These are phyloP conservation scores for Podila minutissima DNA, from an alignment of 192 early-diverging fungal species.

Conservation along the genomic window DNA sequence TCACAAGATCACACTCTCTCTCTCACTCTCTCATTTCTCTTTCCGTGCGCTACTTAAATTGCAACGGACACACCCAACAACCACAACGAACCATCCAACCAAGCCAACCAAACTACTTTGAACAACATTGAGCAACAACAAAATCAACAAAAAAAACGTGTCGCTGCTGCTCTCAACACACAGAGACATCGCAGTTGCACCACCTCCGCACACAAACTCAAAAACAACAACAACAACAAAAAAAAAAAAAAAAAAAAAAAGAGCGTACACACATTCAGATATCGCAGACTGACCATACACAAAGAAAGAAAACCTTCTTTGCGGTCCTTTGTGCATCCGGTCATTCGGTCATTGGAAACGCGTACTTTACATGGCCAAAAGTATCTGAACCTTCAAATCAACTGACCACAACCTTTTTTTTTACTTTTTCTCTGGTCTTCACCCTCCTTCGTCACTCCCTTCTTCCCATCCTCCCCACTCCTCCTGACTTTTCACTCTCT, in stretches of 20 bases:
- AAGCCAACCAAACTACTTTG: background rate
- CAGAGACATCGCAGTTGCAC: no score
- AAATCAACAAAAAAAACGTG: background rate
- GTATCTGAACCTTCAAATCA: no score
- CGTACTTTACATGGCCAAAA: no score
- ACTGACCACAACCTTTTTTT: background rate
- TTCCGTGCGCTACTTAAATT: background rate
- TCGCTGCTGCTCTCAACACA: conserved; percentile 7
- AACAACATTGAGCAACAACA: background rate
- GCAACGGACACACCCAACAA: background rate
- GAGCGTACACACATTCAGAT: background rate
- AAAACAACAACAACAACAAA: no score
- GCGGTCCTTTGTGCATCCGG: background rate
- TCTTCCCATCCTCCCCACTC: background rate
- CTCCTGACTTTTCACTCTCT: background rate
- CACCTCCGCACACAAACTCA: no score
- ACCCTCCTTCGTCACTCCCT: background rate
- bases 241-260: no score
- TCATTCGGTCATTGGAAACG: background rate
- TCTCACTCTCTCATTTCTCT: background rate
- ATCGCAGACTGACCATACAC: no score
- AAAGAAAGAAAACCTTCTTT: background rate
- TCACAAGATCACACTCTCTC: background rate
- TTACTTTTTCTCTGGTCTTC: background rate
- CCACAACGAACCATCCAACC: no score